A percentile compares a stretch with the other conserved stretches of the same genome.
phyloP scores from a whole-genome alignment of 2,329 filamentous ascomycete genomes.

The Fusarium sp. region DNA sequence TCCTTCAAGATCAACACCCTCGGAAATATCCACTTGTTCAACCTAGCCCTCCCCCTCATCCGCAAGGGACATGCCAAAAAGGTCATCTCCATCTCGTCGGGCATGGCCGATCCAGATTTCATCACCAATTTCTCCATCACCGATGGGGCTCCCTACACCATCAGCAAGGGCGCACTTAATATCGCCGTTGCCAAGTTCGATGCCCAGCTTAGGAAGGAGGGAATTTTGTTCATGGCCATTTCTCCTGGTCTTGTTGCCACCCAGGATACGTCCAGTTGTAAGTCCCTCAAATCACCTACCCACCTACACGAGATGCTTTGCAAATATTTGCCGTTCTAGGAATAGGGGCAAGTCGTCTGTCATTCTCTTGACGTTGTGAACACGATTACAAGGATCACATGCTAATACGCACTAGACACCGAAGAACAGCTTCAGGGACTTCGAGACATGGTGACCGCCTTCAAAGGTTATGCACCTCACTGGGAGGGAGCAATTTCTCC shows the following conservation, averaged over 20 bases:
- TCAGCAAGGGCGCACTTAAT: constrained; percentile 62
- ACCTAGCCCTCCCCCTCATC: constrained; percentile 61
- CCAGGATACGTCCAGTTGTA: constrained; percentile 43
- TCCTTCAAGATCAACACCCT: constrained; percentile 58
- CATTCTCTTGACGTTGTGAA: neutral
- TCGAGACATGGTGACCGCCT: constrained; percentile 38
- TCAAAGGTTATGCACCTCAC: constrained; percentile 50
- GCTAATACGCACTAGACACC: constrained; percentile 25
- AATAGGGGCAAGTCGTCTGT: fast-evolving
- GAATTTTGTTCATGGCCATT: constrained; percentile 60
- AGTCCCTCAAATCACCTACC: neutral
- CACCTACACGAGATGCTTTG: neutral
- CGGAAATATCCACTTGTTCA: constrained; percentile 61
- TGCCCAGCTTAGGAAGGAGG: constrained; percentile 57
- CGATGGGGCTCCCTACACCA: constrained; percentile 51
- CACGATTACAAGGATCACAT: fast-evolving
- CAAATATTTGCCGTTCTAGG: neutral
- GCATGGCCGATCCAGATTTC: constrained; percentile 56
- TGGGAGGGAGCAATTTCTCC: constrained; percentile 47
- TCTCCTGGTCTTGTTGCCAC: constrained; percentile 61
- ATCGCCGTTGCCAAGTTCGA: constrained; percentile 61
- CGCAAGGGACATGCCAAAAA: constrained; percentile 61
- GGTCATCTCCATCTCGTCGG: constrained; percentile 59
- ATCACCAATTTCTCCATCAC: constrained; percentile 49
- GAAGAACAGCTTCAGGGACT: constrained; percentile 39